Evolutionary conservation across 371 early-diverging fungal species (phyloP).

Genomic region (Chytridium lagenaria): DNA sequence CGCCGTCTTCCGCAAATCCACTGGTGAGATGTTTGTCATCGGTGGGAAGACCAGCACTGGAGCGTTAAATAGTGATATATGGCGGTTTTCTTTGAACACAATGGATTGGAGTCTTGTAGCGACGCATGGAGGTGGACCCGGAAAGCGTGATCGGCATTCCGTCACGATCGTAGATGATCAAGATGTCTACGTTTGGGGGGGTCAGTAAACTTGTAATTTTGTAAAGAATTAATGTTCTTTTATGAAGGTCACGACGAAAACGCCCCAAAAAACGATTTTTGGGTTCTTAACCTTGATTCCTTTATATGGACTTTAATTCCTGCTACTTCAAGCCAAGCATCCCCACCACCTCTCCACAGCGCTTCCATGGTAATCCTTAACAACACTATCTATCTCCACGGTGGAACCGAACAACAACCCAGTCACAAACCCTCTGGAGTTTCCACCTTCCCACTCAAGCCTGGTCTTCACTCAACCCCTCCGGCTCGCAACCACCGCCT

Average conservation of each 20-base stretch:
- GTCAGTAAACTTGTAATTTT: neutral
- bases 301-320: constrained; percentile 9
- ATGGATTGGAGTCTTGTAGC: neutral
- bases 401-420: constrained; percentile 12
- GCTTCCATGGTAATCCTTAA: constrained; percentile 22
- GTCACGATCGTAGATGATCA: neutral
- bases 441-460: neutral
- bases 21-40: constrained; percentile 18
- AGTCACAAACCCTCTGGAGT: constrained; percentile 4
- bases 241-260: constrained; percentile 24
- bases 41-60: constrained; percentile 13
- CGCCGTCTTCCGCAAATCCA: neutral
- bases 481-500: neutral
- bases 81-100: neutral
- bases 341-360: neutral
- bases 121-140: constrained; percentile 10
- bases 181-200: constrained; percentile 24
- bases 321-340: neutral
- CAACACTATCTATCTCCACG: constrained; percentile 21
- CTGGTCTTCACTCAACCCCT: constrained; percentile 4
- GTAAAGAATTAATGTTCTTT: neutral
- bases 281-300: constrained; percentile 12
- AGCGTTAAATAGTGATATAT: constrained; percentile 7
- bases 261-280: constrained; percentile 22
- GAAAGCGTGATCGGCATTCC: constrained; percentile 10